Conservation (phyloP, 2,329 filamentous ascomycete genomes). For the Capronia epimyces region DNA sequence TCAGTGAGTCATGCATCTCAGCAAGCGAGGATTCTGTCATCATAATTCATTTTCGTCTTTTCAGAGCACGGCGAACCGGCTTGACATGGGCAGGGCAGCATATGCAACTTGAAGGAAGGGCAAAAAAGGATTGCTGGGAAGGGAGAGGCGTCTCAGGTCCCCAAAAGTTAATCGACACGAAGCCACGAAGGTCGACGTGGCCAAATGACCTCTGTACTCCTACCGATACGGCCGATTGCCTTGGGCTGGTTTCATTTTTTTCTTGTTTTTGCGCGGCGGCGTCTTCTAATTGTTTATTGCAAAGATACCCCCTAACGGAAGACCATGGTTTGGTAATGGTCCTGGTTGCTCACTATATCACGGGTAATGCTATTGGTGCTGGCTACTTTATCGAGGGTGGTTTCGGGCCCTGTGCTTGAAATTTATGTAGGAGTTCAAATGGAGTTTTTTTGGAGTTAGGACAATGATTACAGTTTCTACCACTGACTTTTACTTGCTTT, state of each 20-base stretch:
- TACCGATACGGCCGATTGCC: not conserved
- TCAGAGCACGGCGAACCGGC: slow-evolving; percentile 1
- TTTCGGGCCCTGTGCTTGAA: too few relatives aligned
- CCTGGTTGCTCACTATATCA: not conserved
- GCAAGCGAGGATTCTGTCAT: not conserved
- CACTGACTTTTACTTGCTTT: too few relatives aligned
- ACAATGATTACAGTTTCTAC: too few relatives aligned
- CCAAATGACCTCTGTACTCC: not conserved
- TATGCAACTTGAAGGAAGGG: not conserved
- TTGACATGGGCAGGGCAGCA: not conserved
- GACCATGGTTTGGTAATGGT: not conserved
- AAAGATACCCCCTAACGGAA: not conserved
- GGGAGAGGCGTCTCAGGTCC: not conserved
- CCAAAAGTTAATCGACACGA: not conserved
- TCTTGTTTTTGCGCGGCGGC: not conserved
- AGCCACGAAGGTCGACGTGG: not conserved
- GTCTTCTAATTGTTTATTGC: not conserved
- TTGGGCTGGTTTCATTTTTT: not conserved
- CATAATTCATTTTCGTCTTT: not conserved
- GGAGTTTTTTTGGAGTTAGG: too few relatives aligned
- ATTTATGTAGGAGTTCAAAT: too few relatives aligned
- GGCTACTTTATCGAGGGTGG: too few relatives aligned
- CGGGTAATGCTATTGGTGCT: not conserved
- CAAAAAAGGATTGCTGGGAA: not conserved
- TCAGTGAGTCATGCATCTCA: slow-evolving; percentile 16